Base-by-base conservation (phyloP, 1,139 yeast genomes). In the Eremothecium cymbalariae region DNA sequence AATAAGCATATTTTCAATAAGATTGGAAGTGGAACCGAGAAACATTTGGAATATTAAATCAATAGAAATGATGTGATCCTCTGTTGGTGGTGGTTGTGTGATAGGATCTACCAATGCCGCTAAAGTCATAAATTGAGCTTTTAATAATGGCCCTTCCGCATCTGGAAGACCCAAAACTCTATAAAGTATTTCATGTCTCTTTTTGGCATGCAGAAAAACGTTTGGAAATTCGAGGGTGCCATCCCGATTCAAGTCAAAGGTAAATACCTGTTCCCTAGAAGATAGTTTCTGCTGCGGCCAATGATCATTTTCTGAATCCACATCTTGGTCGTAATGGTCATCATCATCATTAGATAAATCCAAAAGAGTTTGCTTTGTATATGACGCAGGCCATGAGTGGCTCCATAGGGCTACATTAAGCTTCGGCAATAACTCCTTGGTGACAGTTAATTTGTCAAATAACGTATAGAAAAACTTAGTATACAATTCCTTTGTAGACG, bases 61-160 rank as follows among this genome's bases (percentile, higher is more conserved):
- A 8, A 78, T 55, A 18, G 84, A 75, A 12, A 77, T 59, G 0
- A 74, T 57, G 19, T 62, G 55, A 1, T 58, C 51, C 15, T 74
- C 77, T n/a, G 67, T 67, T 22, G 78, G 82, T 27, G 70, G 69
- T 0, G 88, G 86, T 43, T 77, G 85, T 1, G 84, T 74, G 45
- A 67, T 62, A 3, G 84, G 83, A 50, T 78, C 85, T 36, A 77
- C 70, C 25, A 79, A 53, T 2, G 73, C 62, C 19, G 48, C 41
- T 14, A 55, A 31, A 4, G 40, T 25, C 25, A 37, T 39, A 32
- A 53, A 55, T 35, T 49, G 54, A 6, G 39, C 20, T 8, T 34
- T 23, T 18, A 53, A 25, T 14, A 49, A 33, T n/a, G 57, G 53
- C 2, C 50, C 32, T 13, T 27, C 37, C 15, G 31, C 36, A 20